phyloP scores from a whole-genome alignment of 1,139 yeast species.

The Candida smagusa region DNA sequence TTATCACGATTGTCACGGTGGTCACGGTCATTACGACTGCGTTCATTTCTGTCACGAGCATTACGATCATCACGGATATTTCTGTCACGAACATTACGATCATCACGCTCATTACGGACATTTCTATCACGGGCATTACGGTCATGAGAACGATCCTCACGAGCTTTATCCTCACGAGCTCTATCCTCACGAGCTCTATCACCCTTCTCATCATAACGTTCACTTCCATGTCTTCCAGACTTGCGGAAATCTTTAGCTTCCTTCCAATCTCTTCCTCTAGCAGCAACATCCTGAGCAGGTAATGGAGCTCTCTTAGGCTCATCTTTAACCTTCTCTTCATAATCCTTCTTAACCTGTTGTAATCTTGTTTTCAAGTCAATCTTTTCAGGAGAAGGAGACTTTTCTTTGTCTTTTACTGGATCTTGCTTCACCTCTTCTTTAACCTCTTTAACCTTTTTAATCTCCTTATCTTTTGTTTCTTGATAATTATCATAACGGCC shows the following conservation, averaged over 20 bases:
- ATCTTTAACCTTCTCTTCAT: constrained; percentile 10
- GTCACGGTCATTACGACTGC: background rate
- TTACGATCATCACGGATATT: background rate
- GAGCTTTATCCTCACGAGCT: background rate
- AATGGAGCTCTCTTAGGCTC: constrained; percentile 10
- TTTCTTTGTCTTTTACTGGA: background rate
- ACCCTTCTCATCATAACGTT: background rate
- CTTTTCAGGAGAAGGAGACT: constrained; percentile 1
- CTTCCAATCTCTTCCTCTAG: constrained; percentile 2
- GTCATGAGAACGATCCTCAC: background rate
- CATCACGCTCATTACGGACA: constrained; percentile 1
- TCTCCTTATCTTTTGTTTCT: constrained; percentile 12
- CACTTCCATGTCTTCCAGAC: background rate
- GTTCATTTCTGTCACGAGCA: background rate
- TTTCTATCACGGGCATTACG: constrained; percentile 1
- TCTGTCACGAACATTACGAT: constrained; percentile 2
- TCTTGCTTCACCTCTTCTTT: constrained; percentile 1
- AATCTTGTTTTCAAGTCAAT: constrained; percentile 20
- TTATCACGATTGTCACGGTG: background rate
- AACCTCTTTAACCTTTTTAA: background rate
- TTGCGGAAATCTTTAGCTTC: constrained; percentile 1
- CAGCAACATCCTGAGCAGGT: constrained; percentile 16
- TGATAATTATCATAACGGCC: constrained; percentile 27
- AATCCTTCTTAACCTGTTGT: constrained; percentile 24
- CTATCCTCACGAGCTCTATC: constrained; percentile 1